Conservation (phyloP, 1,284 basidiomycete species). For the Microbotryum lychnidis-dioicae region DNA sequence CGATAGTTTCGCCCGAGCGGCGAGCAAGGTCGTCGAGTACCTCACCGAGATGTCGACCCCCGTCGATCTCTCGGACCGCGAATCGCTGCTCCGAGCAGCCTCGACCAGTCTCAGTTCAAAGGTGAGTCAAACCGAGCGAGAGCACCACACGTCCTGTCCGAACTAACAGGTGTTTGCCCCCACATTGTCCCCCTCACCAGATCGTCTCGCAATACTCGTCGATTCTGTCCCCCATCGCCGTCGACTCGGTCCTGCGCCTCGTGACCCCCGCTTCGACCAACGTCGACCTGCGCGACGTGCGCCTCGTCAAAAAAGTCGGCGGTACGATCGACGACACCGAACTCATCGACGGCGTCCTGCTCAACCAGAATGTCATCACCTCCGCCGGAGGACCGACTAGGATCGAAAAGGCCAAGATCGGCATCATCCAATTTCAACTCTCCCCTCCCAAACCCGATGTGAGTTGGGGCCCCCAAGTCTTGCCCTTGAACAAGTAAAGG, state of each 20-base stretch:
- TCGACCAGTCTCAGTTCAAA: constrained; percentile 96
- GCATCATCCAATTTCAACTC: constrained; percentile 96
- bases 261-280: constrained; percentile 63
- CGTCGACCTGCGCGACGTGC: constrained; percentile 92
- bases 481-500: accelerated
- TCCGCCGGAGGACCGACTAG: constrained; percentile 87
- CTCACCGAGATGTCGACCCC: constrained; percentile 87
- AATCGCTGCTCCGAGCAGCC: constrained; percentile 80
- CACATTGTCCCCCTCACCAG: constrained; percentile 42
- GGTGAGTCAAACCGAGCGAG: constrained; percentile 17
- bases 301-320: constrained; percentile 96
- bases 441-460: constrained; percentile 97
- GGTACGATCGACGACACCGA: constrained; percentile 99
- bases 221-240: constrained; percentile 92
- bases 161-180: not conserved
- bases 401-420: constrained; percentile 98
- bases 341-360: constrained; percentile 77
- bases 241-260: constrained; percentile 85
- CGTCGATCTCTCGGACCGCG: constrained; percentile 81
- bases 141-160: not conserved
- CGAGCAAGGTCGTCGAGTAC: constrained; percentile 86
- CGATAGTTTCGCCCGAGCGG: constrained; percentile 89
- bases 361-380: constrained; percentile 89
- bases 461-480: constrained; percentile 9
- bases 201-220: constrained; percentile 99